Conservation (phyloP, 768 basidiomycete species). For the Boletus sp. region DNA sequence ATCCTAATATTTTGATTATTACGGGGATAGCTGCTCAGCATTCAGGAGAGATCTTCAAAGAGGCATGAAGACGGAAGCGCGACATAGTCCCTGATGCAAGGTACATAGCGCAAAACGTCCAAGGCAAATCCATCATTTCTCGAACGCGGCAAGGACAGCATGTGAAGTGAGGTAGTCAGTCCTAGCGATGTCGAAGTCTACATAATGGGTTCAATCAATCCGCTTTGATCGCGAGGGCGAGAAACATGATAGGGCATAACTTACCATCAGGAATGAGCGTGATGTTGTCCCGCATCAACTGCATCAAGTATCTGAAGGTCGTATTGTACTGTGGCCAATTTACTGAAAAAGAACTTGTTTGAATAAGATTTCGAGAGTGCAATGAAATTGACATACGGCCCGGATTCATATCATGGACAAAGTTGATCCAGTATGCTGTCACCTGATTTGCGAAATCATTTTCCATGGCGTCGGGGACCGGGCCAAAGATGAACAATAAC, state of each 20-base stretch:
- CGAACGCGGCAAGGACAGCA: conserved; percentile 10
- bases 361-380: not conserved
- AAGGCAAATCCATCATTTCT: conserved; percentile 11
- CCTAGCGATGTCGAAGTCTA: conserved; percentile 8
- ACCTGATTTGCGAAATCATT: conserved; percentile 45
- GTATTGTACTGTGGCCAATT: conserved; percentile 46
- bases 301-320: conserved; percentile 40
- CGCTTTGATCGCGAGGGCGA: not conserved
- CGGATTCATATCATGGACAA: conserved; percentile 54
- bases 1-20: too few relatives aligned
- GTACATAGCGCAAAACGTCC: too few relatives aligned
- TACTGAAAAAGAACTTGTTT: not conserved
- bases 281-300: conserved; percentile 51
- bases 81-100: not conserved
- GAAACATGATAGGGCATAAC: not conserved
- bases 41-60: not conserved
- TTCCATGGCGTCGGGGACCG: conserved; percentile 43
- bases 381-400: conserved; percentile 41
- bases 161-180: conserved; percentile 10
- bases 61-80: not conserved
- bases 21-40: too few relatives aligned
- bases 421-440: conserved; percentile 55
- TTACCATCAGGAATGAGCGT: conserved; percentile 54
- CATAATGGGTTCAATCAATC: not conserved
- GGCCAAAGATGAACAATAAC: conserved; percentile 32